These are phyloP conservation scores for Kodamaea alishanica DNA, from an alignment of 1,139 yeast species.

Conservation along the genomic window DNA sequence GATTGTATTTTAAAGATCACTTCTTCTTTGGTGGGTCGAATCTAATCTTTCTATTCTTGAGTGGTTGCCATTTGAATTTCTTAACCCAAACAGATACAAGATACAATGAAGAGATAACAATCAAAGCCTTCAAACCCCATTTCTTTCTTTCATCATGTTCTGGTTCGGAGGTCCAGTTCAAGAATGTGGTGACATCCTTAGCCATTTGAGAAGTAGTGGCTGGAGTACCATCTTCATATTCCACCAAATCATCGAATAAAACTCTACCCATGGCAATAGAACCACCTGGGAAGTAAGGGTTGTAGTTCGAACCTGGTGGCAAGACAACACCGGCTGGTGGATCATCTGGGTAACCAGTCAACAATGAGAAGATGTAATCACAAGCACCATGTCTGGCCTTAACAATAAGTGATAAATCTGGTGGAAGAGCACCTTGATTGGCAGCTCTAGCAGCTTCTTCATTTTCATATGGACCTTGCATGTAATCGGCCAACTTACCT, in stretches of 20 bases:
- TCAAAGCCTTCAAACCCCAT: slow-evolving; percentile 89
- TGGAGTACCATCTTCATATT: slow-evolving; percentile 98
- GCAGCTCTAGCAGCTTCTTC: slow-evolving; percentile 99
- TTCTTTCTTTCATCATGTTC: slow-evolving; percentile 98
- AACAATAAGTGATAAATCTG: slow-evolving; percentile 94
- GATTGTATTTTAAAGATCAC: slow-evolving; percentile 5
- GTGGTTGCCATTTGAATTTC: slow-evolving; percentile 97
- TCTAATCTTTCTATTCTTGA: slow-evolving; percentile 91
- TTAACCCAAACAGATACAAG: slow-evolving; percentile 87
- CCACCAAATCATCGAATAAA: slow-evolving; percentile 93
- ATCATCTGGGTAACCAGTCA: slow-evolving; percentile 98
- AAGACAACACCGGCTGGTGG: slow-evolving; percentile 96
- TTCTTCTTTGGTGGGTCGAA: slow-evolving; percentile 86
- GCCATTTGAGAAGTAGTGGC: slow-evolving; percentile 99
- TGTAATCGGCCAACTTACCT: slow-evolving; percentile 94
- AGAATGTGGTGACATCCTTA: slow-evolving; percentile 91
- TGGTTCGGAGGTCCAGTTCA: slow-evolving; percentile 98
- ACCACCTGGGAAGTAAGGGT: slow-evolving; percentile 99
- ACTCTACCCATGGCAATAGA: slow-evolving; percentile 99
- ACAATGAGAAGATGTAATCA: slow-evolving; percentile 89
- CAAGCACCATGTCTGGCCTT: slow-evolving; percentile 99
- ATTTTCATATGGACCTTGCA: slow-evolving; percentile 94
- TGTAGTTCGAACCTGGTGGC: slow-evolving; percentile 94
- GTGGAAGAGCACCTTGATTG: slow-evolving; percentile 98
- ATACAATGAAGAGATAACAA: slow-evolving; percentile 76